Evolutionary conservation across 1,139 yeast species (phyloP).

Genomic region (Hemisphaericaspora xylanilytica): DNA sequence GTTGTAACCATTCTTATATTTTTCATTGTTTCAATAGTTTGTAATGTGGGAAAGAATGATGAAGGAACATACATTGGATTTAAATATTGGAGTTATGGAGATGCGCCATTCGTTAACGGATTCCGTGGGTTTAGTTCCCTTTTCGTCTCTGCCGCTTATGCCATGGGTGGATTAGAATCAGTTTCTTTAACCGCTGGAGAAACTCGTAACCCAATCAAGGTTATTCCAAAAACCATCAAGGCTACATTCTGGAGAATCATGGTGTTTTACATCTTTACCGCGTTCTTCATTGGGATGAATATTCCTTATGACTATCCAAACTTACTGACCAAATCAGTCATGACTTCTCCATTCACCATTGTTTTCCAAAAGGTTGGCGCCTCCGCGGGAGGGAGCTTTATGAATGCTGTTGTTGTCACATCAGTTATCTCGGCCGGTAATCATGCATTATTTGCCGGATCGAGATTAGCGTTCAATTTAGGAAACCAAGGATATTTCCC

Average conservation of each 20-base stretch:
- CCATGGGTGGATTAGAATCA: slow-evolving; percentile 68
- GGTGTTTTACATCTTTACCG: slow-evolving; percentile 38
- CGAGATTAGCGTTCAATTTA: slow-evolving; percentile 40
- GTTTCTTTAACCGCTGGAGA: slow-evolving; percentile 69
- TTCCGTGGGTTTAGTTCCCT: slow-evolving; percentile 38
- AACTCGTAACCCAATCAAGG: slow-evolving; percentile 54
- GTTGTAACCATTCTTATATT: slow-evolving; percentile 40
- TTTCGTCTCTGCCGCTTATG: slow-evolving; percentile 58
- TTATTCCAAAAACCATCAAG: slow-evolving; percentile 56
- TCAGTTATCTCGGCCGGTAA: slow-evolving; percentile 48
- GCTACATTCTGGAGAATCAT: slow-evolving; percentile 55
- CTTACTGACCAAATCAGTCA: slow-evolving; percentile 37
- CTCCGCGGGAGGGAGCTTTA: slow-evolving; percentile 42
- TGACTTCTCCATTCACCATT: slow-evolving; percentile 65
- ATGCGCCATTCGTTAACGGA: slow-evolving; percentile 43
- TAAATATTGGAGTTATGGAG: slow-evolving; percentile 36
- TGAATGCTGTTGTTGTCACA: slow-evolving; percentile 45
- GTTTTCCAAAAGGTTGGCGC: slow-evolving; percentile 55
- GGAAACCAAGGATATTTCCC: slow-evolving; percentile 44
- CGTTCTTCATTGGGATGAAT: slow-evolving; percentile 47
- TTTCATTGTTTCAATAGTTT: slow-evolving; percentile 38
- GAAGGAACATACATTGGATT: slow-evolving; percentile 38
- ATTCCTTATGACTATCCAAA: slow-evolving; percentile 42
- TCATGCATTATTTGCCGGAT: slow-evolving; percentile 45
- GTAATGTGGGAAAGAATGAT: slow-evolving; percentile 36